Base-by-base conservation (phyloP, 2,329 filamentous ascomycete species). In the Penicillium sp. region DNA sequence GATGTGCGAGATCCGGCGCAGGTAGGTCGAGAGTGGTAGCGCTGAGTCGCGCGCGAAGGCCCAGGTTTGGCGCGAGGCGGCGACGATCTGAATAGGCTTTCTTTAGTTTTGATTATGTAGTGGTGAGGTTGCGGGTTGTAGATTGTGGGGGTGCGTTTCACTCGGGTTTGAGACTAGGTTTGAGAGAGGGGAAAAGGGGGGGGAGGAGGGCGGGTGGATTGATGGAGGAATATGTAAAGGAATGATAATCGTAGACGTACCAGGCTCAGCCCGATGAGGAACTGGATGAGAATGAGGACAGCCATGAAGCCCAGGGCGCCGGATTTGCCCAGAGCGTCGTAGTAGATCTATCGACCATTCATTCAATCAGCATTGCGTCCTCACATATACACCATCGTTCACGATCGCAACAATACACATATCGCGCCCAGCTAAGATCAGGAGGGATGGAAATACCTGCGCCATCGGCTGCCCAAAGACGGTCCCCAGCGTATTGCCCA, bases 11-110 rank as follows among this genome's bases (percentile, higher is more conserved):
- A 88, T 84, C 7, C 81, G 79, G 35, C 85, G 79, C 73, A 88
- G 85, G 73, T 85, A 87, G 5, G 64, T 72, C 2, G 84, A 86
- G 70, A 88, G 88, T 0, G 86, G 86, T 1, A 89, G 78, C 1
- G 86, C 86, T 2, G 85, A 85, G 67, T 89, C 86, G 26, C 86
- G 82, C 8, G 84, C 85, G 70, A 89, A 89, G 0, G 86, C 86
- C 86, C 86, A 89, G 31, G 80, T 81, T 73, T 89, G 86, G 6
- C 87, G 81, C 6, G 84, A 86, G 5, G 83, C 84, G 1, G 86
- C 86, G 3, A 88, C 83, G 3, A 86, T 74, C 73, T 79, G 69
- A 4, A 61, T 56, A 61, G 31, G 29, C 17, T 60, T 52, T 30
- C 3, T 9, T 61, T 26, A 23, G 31, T 23, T 21, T 21, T 21